These are phyloP conservation scores for Ogataea parapolymorpha DNA, from an alignment of 805 yeast genomes.

Conservation along the genomic window DNA sequence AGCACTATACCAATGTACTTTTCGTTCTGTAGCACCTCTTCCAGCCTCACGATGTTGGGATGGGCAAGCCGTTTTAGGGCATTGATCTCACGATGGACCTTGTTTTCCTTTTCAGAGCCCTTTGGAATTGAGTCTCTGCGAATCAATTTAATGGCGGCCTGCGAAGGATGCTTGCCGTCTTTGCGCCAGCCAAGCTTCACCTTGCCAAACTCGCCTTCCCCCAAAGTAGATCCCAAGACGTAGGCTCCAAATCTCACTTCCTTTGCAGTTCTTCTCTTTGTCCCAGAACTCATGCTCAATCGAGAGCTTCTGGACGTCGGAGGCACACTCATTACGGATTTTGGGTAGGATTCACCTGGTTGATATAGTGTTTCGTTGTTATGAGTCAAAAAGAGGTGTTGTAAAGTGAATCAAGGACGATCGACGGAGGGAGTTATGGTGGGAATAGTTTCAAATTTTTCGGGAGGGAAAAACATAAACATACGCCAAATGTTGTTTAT, in stretches of 20 bases:
- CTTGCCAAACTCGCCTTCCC: slow-evolving; percentile 98
- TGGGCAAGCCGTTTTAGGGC: slow-evolving; percentile 83
- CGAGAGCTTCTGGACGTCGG: slow-evolving; percentile 18
- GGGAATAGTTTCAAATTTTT: slow-evolving; percentile 12
- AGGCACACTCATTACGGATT: slow-evolving; percentile 11
- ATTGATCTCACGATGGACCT: slow-evolving; percentile 89
- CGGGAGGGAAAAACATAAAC: slow-evolving; percentile 11
- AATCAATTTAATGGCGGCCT: slow-evolving; percentile 91
- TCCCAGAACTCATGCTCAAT: slow-evolving; percentile 20
- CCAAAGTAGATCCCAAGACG: slow-evolving; percentile 86
- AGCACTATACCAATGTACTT: slow-evolving; percentile 94
- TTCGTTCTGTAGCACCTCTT: slow-evolving; percentile 90
- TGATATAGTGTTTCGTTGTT: slow-evolving; percentile 2
- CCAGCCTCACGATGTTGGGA: slow-evolving; percentile 89
- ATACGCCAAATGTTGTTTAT: slow-evolving; percentile 9
- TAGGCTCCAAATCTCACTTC: slow-evolving; percentile 88
- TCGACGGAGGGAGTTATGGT: slow-evolving; percentile 8
- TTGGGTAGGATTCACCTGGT: not conserved
- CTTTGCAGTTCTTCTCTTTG: slow-evolving; percentile 43
- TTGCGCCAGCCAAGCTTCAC: slow-evolving; percentile 96
- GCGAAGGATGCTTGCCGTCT: slow-evolving; percentile 71
- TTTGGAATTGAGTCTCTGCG: slow-evolving; percentile 85
- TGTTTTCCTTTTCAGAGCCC: slow-evolving; percentile 80
- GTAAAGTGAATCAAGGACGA: slow-evolving; percentile 9
- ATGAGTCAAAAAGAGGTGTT: slow-evolving; percentile 2